A percentile compares a stretch with the other conserved stretches of the same genome.
These are phyloP conservation scores for Mangifera indica DNA, from an alignment of 345 rosid genomes.

Conservation along the genomic window DNA sequence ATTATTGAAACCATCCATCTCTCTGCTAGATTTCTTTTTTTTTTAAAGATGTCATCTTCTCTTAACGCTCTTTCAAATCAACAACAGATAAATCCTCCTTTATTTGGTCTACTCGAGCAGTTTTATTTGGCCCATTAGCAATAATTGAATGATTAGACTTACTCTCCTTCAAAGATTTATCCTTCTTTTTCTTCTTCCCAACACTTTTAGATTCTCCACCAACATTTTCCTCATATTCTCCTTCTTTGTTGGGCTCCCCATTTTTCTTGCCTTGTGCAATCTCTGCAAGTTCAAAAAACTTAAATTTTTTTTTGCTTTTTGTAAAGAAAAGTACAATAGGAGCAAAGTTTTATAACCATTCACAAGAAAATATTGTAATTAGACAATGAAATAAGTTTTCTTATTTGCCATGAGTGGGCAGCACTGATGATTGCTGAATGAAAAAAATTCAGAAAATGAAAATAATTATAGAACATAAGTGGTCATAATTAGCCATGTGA, in stretches of 20 bases:
- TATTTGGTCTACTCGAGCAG: constrained; percentile 29
- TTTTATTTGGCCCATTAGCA: constrained; percentile 30
- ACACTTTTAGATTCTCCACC: constrained; percentile 51
- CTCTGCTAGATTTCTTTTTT: constrained; percentile 66
- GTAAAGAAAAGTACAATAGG: neutral
- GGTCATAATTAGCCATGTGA: constrained; percentile 42
- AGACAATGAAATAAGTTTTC: neutral
- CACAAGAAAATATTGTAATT: neutral
- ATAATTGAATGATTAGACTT: constrained; percentile 29
- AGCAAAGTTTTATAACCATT: neutral
- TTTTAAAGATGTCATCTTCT: constrained; percentile 52
- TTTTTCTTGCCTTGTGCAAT: constrained; percentile 44
- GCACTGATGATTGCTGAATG: neutral
- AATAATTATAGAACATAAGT: neutral
- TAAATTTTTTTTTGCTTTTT: neutral
- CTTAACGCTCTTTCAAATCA: constrained; percentile 56
- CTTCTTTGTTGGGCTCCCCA: constrained; percentile 36
- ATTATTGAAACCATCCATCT: constrained; percentile 59
- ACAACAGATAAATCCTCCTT: constrained; percentile 43
- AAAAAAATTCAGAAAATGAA: neutral
- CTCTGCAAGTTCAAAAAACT: constrained; percentile 27
- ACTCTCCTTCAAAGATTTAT: constrained; percentile 43
- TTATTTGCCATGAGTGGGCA: neutral
- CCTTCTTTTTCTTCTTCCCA: constrained; percentile 66
- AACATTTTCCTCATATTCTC: constrained; percentile 46